These are phyloP conservation scores for Wickerhamomyces ciferrii DNA, from an alignment of 805 yeast species.

Conservation along the genomic window DNA sequence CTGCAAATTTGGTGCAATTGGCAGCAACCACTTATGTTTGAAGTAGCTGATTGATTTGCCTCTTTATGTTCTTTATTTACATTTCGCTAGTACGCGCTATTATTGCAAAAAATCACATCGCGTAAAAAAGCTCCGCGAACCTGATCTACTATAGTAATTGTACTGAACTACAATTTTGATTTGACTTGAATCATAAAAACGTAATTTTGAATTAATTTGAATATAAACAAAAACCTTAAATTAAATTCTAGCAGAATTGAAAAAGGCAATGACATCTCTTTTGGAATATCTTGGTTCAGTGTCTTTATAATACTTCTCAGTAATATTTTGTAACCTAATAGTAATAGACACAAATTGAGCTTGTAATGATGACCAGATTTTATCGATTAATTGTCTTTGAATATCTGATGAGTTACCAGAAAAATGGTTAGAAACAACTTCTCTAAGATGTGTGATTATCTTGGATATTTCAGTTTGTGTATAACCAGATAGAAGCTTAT, in stretches of 20 bases:
- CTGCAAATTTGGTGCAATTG: too few species aligned
- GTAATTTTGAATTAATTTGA: background rate
- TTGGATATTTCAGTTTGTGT: conserved; percentile 52
- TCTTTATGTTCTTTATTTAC: background rate
- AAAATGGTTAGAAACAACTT: conserved; percentile 54
- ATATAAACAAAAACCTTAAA: background rate
- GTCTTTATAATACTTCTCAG: conserved; percentile 48
- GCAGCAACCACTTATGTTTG: too few species aligned
- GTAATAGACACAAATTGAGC: conserved; percentile 55
- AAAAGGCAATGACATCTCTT: conserved; percentile 53
- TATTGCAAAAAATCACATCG: background rate
- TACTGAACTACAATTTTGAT: too few species aligned
- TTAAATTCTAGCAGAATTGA: conserved; percentile 27
- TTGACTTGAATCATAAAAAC: background rate
- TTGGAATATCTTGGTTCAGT: conserved; percentile 44
- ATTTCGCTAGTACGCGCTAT: background rate
- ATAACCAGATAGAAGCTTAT: conserved; percentile 49
- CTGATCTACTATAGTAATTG: too few species aligned
- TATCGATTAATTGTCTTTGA: conserved; percentile 51
- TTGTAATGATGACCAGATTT: conserved; percentile 68
- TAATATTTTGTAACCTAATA: conserved; percentile 46
- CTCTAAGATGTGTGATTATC: conserved; percentile 49
- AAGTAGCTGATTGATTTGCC: background rate
- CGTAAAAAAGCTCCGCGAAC: background rate
- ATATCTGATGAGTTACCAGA: conserved; percentile 27